Conservation (phyloP, 1,284 basidiomycete species). For the Naganishia sp. region DNA sequence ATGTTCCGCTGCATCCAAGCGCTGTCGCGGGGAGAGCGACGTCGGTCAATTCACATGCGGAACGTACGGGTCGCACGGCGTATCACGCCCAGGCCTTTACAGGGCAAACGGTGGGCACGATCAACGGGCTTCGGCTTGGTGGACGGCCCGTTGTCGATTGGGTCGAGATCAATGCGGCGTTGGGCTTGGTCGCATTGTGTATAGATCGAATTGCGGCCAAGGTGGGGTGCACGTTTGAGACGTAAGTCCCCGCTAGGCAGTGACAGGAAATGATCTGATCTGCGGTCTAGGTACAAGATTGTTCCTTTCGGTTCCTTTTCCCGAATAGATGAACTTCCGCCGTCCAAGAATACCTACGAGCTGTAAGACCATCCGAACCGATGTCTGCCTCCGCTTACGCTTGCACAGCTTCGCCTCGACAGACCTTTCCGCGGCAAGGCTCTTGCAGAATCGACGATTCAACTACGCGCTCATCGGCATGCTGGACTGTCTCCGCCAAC, state of each 20-base stretch:
- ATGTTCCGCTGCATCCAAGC: slow-evolving; percentile 53
- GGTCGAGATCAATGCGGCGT: slow-evolving; percentile 98
- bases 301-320: slow-evolving; percentile 92
- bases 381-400: neutral
- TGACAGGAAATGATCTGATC: neutral
- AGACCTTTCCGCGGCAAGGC: slow-evolving; percentile 71
- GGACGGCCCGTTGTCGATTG: slow-evolving; percentile 87
- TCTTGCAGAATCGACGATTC: slow-evolving; percentile 92
- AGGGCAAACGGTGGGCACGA: slow-evolving; percentile 82
- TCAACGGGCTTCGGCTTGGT: slow-evolving; percentile 91
- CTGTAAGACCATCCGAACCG: slow-evolving; percentile 59
- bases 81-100: slow-evolving; percentile 20
- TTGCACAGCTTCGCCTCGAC: slow-evolving; percentile 66
- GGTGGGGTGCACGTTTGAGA: slow-evolving; percentile 80
- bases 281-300: slow-evolving; percentile 70
- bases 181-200: slow-evolving; percentile 92
- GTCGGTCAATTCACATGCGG: neutral
- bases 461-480: slow-evolving; percentile 96
- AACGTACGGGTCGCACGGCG: neutral
- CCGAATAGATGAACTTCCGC: slow-evolving; percentile 77
- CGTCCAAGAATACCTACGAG: slow-evolving; percentile 82
- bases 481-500: slow-evolving; percentile 87
- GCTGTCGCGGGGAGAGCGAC: neutral
- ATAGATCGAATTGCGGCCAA: slow-evolving; percentile 87
- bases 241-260: slow-evolving; percentile 59